Conservation (phyloP, 345 rosid species). For the Eucalyptus sideroxylon region DNA sequence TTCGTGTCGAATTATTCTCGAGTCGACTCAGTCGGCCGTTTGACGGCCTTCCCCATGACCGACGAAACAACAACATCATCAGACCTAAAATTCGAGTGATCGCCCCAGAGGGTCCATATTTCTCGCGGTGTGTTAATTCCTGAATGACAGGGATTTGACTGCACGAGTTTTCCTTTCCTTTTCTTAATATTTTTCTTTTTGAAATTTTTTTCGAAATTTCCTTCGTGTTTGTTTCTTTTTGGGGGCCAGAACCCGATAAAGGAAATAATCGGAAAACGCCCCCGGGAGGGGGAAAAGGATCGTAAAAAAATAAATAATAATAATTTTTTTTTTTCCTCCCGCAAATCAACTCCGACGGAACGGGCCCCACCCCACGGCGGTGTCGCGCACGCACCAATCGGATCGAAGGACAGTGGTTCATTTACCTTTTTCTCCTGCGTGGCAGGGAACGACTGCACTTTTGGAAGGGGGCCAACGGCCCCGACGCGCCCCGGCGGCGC, state of each 20-base stretch:
- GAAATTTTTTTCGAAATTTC: neutral
- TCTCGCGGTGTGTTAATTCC: neutral
- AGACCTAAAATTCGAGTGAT: neutral
- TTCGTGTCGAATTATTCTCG: neutral
- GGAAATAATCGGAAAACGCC: neutral
- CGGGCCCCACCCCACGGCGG: neutral
- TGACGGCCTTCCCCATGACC: neutral
- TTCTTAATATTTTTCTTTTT: neutral
- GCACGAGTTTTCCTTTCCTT: neutral
- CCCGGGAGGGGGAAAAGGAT: neutral
- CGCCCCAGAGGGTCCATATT: neutral
- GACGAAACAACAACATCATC: neutral
- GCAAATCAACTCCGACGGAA: neutral
- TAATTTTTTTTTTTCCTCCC: neutral
- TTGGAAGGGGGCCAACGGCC: neutral
- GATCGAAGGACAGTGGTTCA: neutral
- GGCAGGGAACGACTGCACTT: neutral
- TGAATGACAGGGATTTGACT: neutral
- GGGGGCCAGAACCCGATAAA: neutral
- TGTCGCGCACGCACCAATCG: constrained; percentile 7
- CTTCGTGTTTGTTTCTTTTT: neutral
- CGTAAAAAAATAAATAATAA: neutral
- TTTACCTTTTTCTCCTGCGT: constrained; percentile 4
- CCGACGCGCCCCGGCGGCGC: constrained; percentile 1
- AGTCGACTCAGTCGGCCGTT: too few relatives aligned